Base-by-base conservation (phyloP, 305 asterid species). In the Fraxinus albicans region DNA sequence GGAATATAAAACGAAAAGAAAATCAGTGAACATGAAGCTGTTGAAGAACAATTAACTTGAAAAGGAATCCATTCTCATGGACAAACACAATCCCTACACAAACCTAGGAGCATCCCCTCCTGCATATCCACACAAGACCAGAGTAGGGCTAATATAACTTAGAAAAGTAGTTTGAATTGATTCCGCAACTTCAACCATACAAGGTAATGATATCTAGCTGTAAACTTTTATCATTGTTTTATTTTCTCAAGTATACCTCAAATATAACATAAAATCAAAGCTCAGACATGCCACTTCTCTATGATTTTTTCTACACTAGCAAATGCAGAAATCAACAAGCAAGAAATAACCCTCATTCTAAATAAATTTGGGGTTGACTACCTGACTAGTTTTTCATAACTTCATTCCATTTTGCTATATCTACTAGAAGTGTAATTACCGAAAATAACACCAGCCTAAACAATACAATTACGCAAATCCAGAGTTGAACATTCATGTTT, bases 91-190 rank as follows among this genome's bases (percentile, higher is more conserved):
- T 1, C 34, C 31, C 3, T 5, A 12, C 60, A 13, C 67, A 67
- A 38, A 15, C 67, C 44, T 15, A 27, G 33, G 44, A 79, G 34
- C 82, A 67, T 3, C 42, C 65, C 29, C 40, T 67, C 75, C 74
- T 50, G 53, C 40, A 81, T 34, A 81, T 81, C 67, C 42, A 73
- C 35, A 53, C 63, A 81, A 53, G 55, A 50, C 79, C 79, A 9
- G 8, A 25, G 36, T 27, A 25, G 73, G 35, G 35, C 73, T 10
- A 65, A 65, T 25, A 65, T 27, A 65, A 65, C 31, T 65, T 27
- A 9, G 35, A 27, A 25, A 65, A 3, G 73, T 23, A 65, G 13
- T 65, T 65, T 9, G 35, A 65, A 65, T 65, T 3, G 2, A 65
- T 27, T 25, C 73, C 0, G 73, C 73, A 25, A 65, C 73, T 65